These are phyloP conservation scores for Fusarium fujikuroi DNA, from an alignment of 2,329 filamentous ascomycete species.

Conservation along the genomic window DNA sequence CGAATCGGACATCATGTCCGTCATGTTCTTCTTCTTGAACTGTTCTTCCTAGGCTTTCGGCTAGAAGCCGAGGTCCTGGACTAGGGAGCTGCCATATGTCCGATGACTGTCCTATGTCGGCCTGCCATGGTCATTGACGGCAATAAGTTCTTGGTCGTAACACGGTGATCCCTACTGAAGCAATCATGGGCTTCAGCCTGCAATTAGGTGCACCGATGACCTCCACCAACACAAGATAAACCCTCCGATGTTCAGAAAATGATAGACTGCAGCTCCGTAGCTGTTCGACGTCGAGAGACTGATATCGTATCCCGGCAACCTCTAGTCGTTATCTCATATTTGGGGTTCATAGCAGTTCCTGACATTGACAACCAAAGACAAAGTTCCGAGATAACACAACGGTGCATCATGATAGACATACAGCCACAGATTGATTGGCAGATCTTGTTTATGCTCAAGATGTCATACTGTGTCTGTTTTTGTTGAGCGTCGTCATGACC, in stretches of 20 bases:
- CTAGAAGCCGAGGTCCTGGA: slow-evolving; percentile 24
- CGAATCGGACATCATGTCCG: slow-evolving; percentile 15
- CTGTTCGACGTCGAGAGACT: background rate
- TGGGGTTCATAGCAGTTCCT: background rate
- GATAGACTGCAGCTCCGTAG: background rate
- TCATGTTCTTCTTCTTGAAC: background rate
- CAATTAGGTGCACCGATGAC: background rate
- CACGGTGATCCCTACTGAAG: background rate
- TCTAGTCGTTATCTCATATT: background rate
- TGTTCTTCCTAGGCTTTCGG: slow-evolving; percentile 11
- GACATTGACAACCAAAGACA: background rate
- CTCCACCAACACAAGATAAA: background rate
- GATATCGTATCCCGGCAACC: slow-evolving; percentile 1
- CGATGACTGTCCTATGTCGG: slow-evolving; percentile 4
- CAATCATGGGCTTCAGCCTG: background rate
- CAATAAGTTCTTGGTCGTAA: background rate
- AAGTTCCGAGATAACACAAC: slow-evolving; percentile 18
- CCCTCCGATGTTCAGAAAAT: background rate
- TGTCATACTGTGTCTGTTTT: slow-evolving; percentile 15
- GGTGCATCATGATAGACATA: slow-evolving; percentile 1
- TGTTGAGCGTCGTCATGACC: slow-evolving; percentile 30
- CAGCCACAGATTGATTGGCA: slow-evolving; percentile 17
- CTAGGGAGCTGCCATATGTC: slow-evolving; percentile 20
- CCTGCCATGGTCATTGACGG: background rate
- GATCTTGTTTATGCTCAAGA: background rate